Conservation (phyloP, 257 asterid species). For the Nicotiana sylvestris region DNA sequence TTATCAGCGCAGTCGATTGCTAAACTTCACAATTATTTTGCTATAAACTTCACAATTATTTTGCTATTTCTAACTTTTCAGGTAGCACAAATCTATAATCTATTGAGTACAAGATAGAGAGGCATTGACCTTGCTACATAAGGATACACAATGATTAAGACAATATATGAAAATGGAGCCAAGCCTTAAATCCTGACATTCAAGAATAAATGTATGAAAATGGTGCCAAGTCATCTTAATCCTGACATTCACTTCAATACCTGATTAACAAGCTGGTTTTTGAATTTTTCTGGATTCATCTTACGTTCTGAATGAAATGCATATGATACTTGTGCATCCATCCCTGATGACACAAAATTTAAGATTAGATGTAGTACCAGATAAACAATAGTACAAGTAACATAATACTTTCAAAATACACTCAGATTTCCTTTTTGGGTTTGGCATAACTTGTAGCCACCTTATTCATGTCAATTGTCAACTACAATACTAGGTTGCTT, state of each 20-base stretch:
- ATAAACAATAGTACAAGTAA: neutral
- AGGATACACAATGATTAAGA: neutral
- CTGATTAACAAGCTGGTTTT: slow-evolving; percentile 87
- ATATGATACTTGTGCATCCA: slow-evolving; percentile 97
- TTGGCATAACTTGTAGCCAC: neutral
- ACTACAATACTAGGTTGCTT: neutral
- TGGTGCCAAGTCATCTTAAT: neutral
- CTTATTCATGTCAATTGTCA: slow-evolving; percentile 3
- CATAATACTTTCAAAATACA: neutral
- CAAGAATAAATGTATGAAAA: neutral
- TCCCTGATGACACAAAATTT: slow-evolving; percentile 42
- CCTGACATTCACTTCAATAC: slow-evolving; percentile 23
- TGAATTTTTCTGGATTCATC: slow-evolving; percentile 83
- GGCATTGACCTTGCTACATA: neutral
- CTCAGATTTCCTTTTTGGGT: neutral
- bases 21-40: neutral
- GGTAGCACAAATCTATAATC: neutral
- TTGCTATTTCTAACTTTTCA: neutral
- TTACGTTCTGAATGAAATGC: slow-evolving; percentile 91
- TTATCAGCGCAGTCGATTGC: neutral
- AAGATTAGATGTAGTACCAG: neutral
- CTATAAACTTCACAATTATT: neutral
- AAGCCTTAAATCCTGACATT: neutral
- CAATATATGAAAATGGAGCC: neutral
- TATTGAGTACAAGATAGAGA: neutral